Conservation (phyloP, 768 basidiomycete species). For the Vararia minispora region DNA sequence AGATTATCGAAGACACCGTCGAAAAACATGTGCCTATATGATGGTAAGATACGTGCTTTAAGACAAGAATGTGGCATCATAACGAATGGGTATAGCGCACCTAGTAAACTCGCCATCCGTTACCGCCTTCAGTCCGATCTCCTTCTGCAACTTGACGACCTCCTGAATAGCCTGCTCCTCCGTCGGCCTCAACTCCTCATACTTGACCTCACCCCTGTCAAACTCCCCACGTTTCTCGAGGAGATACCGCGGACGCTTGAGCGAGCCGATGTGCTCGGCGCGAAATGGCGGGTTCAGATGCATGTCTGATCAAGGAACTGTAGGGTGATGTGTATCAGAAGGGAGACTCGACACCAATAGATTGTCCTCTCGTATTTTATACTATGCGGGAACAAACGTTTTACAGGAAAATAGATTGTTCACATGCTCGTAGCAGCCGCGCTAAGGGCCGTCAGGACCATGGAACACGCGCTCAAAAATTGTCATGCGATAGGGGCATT, state of each 20-base stretch:
- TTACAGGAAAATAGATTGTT: too few relatives aligned
- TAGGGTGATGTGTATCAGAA: too few relatives aligned
- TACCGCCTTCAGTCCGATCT: slow-evolving; percentile 44
- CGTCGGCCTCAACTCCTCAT: slow-evolving; percentile 30
- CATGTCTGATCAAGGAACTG: too few relatives aligned
- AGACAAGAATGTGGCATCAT: neutral
- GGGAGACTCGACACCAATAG: too few relatives aligned
- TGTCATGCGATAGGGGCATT: too few relatives aligned
- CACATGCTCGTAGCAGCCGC: too few relatives aligned
- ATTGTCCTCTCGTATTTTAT: too few relatives aligned
- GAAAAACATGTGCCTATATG: slow-evolving; percentile 41
- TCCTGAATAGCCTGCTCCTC: slow-evolving; percentile 45
- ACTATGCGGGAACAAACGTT: too few relatives aligned
- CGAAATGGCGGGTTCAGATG: slow-evolving; percentile 29
- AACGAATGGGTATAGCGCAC: slow-evolving; percentile 17
- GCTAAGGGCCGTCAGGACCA: too few relatives aligned
- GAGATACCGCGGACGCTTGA: slow-evolving; percentile 42
- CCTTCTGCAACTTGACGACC: slow-evolving; percentile 42
- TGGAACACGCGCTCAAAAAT: too few relatives aligned
- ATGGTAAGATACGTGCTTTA: neutral
- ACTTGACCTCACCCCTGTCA: slow-evolving; percentile 29
- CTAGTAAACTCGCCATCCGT: slow-evolving; percentile 47
- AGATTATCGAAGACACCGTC: slow-evolving; percentile 60
- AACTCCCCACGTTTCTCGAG: slow-evolving; percentile 34
- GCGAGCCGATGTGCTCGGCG: slow-evolving; percentile 51